Evolutionary conservation across 306 rosid genomes (phyloP), one percentile per base, ranked within the genome.

Genomic region (Rubus idaeus): DNA sequence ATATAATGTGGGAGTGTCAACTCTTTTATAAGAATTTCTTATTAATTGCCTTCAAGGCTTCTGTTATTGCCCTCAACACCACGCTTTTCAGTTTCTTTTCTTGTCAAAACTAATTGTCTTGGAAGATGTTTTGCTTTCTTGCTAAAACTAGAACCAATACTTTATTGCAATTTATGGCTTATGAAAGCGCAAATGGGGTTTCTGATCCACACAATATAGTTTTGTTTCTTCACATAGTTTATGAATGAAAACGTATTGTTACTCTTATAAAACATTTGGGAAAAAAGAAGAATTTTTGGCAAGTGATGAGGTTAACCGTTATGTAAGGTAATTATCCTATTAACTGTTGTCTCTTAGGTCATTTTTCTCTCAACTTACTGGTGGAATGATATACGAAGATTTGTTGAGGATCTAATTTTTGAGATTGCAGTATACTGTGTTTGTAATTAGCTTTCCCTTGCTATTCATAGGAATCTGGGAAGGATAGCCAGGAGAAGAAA

Each of bases 401-500:
- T 3, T 40, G 21, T 42, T 23, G 56, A 10, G 52, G 40, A 13
- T 74, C 9, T 14, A 69, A 21, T 21, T 30, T 60, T n/a, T 35
- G 2, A 18, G n/a, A 14, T 40, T 20, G 16, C 21, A 8, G 3
- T 5, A 10, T 58, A 23, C 46, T 72, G 10, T 51, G 65, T 65
- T 66, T 41, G 23, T 64, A 72, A 55, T 50, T 47, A 16, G 40
- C 70, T 52, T 74, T 5, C 57, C 71, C 40, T 58, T 57, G 52
- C 45, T 68, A 49, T 12, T 67, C 52, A 5, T 80, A 92, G 99
- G 99, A 92, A 89, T 88, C 97, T 84, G 97, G 99, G 72, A 92
- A 88, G 86, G 97, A 90, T 68, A 92, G 99, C 82, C 97, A 87
- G 80, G 96, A 95, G 84, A 95, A 89, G 89, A 89, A 95, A 88